These are phyloP conservation scores for Curvularia eragrostidis DNA, from an alignment of 2,329 filamentous ascomycete species.

Conservation along the genomic window DNA sequence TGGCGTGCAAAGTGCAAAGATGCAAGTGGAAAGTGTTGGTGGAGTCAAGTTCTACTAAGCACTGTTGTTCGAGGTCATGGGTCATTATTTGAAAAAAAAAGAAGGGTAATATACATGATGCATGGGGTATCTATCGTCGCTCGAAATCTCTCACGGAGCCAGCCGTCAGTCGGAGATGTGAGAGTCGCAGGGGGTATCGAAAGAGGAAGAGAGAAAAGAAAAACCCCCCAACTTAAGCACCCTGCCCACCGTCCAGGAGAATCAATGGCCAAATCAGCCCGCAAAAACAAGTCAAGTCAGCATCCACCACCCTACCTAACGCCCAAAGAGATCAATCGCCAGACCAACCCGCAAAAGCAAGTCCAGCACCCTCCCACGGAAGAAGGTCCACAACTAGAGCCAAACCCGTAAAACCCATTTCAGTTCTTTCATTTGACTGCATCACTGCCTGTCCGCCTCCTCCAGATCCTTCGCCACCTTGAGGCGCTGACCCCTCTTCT, in stretches of 20 bases:
- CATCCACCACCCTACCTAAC: neutral
- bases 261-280: neutral
- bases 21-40: conserved; percentile 40
- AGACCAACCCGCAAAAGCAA: too few relatives aligned
- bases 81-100: conserved; percentile 22
- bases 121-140: neutral
- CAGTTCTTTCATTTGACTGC: too few relatives aligned
- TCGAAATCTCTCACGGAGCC: neutral
- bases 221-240: too few relatives aligned
- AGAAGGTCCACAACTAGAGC: too few relatives aligned
- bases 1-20: conserved; percentile 20
- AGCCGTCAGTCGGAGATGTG: neutral
- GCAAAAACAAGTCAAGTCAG: neutral
- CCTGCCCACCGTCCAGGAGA: neutral
- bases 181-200: neutral
- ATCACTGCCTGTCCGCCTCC: too few relatives aligned
- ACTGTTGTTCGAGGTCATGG: too few relatives aligned
- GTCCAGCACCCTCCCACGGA: neutral
- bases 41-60: conserved; percentile 47
- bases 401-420: too few relatives aligned
- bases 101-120: neutral
- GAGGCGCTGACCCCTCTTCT: conserved; percentile 23
- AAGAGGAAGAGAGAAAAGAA: neutral
- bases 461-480: neutral
- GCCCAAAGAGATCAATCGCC: neutral